phyloP scores from a whole-genome alignment of 495 filamentous ascomycete species.

The Cercophora scortea region DNA sequence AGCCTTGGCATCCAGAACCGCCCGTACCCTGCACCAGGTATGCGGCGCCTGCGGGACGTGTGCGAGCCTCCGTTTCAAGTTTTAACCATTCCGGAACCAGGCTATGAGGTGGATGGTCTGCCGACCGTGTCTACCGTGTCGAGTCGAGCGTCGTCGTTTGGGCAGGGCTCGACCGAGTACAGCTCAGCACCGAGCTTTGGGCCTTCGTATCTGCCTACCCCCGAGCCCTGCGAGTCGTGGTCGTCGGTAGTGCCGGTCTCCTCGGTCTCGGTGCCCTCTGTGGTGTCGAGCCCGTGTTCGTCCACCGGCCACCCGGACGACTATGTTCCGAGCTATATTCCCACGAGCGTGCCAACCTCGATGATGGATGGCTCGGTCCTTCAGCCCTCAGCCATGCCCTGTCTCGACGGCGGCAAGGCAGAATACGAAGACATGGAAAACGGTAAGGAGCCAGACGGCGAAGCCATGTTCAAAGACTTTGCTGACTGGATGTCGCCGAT shows the following conservation, averaged over 20 bases:
- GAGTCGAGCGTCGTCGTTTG: slow-evolving; percentile 9
- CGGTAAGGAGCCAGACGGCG: slow-evolving; percentile 7
- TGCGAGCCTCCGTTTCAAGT: not conserved
- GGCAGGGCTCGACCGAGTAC: slow-evolving; percentile 10
- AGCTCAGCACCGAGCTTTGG: slow-evolving; percentile 8
- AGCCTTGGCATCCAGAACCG: slow-evolving; percentile 16
- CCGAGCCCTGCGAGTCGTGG: slow-evolving; percentile 30
- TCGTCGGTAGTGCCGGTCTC: slow-evolving; percentile 18
- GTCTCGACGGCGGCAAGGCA: slow-evolving; percentile 4
- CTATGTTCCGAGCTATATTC: slow-evolving; percentile 27
- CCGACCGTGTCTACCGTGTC: slow-evolving; percentile 6
- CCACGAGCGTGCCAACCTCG: slow-evolving; percentile 27
- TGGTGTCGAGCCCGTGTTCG: slow-evolving; percentile 35
- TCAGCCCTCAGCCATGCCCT: slow-evolving; percentile 9
- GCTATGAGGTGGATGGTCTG: slow-evolving; percentile 10
- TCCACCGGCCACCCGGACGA: slow-evolving; percentile 31
- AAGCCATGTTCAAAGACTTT: not conserved
- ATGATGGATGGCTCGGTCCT: slow-evolving; percentile 24
- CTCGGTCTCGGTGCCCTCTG: slow-evolving; percentile 22
- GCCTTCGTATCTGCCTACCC: slow-evolving; percentile 24
- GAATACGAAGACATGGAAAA: slow-evolving; percentile 18
- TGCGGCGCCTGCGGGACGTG: not conserved
- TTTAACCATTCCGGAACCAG: slow-evolving; percentile 8
- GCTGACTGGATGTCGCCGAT: slow-evolving; percentile 2
- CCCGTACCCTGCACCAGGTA: slow-evolving; percentile 15